Evolutionary conservation across 352 stramenopile genomes (phyloP), one percentile per base, ranked within the genome.

Genomic region (Pythium plurisporium): DNA sequence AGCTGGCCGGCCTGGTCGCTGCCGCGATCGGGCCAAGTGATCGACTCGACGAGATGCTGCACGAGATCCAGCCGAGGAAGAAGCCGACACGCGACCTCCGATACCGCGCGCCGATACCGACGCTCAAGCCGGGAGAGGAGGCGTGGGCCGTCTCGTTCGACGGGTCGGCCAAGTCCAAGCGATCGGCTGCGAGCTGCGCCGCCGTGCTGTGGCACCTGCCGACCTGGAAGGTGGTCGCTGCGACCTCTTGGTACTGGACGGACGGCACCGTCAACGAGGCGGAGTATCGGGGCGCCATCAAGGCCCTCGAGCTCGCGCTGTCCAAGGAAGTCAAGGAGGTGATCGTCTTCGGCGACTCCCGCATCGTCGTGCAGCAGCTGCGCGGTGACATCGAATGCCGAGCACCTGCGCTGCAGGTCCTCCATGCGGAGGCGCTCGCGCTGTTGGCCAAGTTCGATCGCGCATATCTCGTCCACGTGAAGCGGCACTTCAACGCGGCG

Each of bases 351-450:
- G 63, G 63, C 14, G 51, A 70, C 44, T 70, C 63, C 1, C 19
- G 50, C 0, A 29, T 65, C 2, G 51, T 65, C 0, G 47, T 70
- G 6, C 55, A 62, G 20, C 63, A 65, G 12, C 38, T 62, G 1
- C 51, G 55, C 2, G 56, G 63, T 15, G 63, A 70, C 8, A 70
- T 70, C 6, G 63, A 70, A 7, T 70, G 56, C 34, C 30, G 25
- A 2, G 25, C 56, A 4, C 51, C 63, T 9, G 56, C 31, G 2
- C 45, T 70, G 0, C 40, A 48, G 10, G 34, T 65, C 1, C 47
- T 70, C 0, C 40, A 31, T 6, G 42, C 40, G 0, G 43, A 65
- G 30, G 56, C 52, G 8, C 29, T 60, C 6, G 15, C 25, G 9
- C 7, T 34, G 8, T 20, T 70, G 2, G 7, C 27, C 0, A 31